These are phyloP conservation scores for Saccharomyces pastorianus DNA, from an alignment of 1,139 yeast genomes.

Conservation along the genomic window DNA sequence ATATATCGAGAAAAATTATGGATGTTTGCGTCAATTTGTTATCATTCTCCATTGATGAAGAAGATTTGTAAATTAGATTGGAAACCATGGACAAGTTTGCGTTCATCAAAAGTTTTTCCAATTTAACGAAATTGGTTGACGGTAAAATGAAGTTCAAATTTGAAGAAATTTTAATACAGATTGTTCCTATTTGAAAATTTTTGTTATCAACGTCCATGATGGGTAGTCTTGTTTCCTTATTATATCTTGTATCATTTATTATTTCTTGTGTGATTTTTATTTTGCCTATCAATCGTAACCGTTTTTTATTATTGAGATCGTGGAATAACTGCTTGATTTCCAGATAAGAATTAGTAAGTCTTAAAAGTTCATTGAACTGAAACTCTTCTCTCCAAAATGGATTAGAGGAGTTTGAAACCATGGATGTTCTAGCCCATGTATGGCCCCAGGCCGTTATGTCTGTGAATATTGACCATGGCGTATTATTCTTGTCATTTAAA, in stretches of 20 bases:
- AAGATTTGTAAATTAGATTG: conserved; percentile 20
- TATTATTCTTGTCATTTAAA: conserved; percentile 1
- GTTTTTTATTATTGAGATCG: conserved; percentile 34
- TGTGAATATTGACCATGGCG: conserved; percentile 42
- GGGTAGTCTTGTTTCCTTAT: conserved; percentile 33
- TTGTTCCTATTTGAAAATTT: conserved; percentile 43
- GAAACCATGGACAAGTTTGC: conserved; percentile 20
- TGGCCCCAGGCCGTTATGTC: conserved; percentile 61
- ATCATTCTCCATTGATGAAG: conserved; percentile 33
- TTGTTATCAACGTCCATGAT: conserved; percentile 20
- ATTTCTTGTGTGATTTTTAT: conserved; percentile 51
- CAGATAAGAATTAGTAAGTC: conserved; percentile 35
- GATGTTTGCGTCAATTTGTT: conserved; percentile 45
- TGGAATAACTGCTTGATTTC: conserved; percentile 38
- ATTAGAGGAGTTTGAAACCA: conserved; percentile 40
- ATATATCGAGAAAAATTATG: conserved; percentile 51
- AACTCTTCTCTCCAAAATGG: conserved; percentile 74
- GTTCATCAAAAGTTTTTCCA: conserved; percentile 51
- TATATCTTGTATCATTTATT: conserved; percentile 29
- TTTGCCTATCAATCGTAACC: conserved; percentile 41
- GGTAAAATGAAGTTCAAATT: conserved; percentile 56
- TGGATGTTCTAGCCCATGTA: conserved; percentile 63
- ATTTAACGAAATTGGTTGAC: conserved; percentile 47
- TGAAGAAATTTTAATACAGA: conserved; percentile 47
- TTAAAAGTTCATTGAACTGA: conserved; percentile 47